Percentiles rank a stretch among this genome's conserved stretches.
Conservation (phyloP, 768 basidiomycete genomes). For the Termitomyces sp. region DNA sequence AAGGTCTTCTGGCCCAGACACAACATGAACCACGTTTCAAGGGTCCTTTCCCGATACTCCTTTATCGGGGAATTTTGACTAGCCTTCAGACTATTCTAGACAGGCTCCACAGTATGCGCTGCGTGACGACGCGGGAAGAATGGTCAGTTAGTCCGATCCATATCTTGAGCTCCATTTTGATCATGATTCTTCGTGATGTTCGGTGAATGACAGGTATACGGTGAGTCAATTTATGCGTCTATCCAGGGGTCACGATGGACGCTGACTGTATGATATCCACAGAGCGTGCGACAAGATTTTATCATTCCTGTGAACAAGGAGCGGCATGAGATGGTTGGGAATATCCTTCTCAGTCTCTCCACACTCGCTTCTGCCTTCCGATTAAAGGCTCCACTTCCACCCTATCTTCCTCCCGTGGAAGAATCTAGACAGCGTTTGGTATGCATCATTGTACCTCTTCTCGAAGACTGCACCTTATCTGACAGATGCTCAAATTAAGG, state of each 20-base stretch:
- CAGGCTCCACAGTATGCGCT: conserved; percentile 90
- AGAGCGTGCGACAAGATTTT: conserved; percentile 84
- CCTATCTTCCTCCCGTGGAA: conserved; percentile 93
- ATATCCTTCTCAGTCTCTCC: conserved; percentile 87
- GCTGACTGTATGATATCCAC: conserved; percentile 5
- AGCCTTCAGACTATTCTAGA: conserved; percentile 85
- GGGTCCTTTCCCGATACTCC: conserved; percentile 84
- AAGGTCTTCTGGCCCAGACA: conserved; percentile 81
- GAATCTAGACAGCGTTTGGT: conserved; percentile 76
- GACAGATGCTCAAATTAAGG: conserved; percentile 33
- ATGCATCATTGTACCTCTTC: conserved; percentile 14
- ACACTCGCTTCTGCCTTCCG: conserved; percentile 74
- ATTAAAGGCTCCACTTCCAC: conserved; percentile 89
- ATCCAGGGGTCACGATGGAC: not conserved
- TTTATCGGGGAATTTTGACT: conserved; percentile 80
- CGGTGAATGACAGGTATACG: conserved; percentile 52
- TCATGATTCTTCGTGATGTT: not conserved
- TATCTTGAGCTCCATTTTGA: conserved; percentile 7
- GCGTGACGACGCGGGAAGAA: conserved; percentile 93
- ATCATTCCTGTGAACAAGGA: conserved; percentile 88
- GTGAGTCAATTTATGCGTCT: conserved; percentile 30
- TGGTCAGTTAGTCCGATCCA: conserved; percentile 56
- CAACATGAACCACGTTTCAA: conserved; percentile 93
- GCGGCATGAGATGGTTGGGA: conserved; percentile 91
- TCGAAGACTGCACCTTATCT: not conserved